Base-by-base conservation (phyloP, 1,139 yeast species). In the Zhuliangozyma parablackwelliae region DNA sequence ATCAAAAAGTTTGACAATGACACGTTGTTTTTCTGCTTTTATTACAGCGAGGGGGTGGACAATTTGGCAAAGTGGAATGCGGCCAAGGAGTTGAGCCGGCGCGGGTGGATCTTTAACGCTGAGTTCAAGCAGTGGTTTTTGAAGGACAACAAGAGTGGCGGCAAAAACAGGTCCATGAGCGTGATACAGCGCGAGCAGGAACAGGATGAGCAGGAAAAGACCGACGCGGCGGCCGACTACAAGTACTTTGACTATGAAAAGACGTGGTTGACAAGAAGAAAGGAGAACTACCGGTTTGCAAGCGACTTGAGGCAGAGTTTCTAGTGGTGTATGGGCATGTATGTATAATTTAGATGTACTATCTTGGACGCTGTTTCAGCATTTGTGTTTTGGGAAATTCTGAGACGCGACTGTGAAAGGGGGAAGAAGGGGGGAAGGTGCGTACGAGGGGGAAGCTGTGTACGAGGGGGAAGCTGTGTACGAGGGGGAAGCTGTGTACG, bases 81-180 rank as follows among this genome's bases (percentile, higher is more conserved):
- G 7, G 95, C 97, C 3, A 75, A 78, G 48, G 97, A 92, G 61
- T 71, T 92, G 44, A 73, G 79, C 41, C 72, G 71, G 45, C 76
- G 97, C 53, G 89, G 95, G 26, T 92, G 99, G 99, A 66, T 80
- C 36, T 94, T 82, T 65, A 89, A 90, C 60, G 78, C 73, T 41
- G 77, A 78, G 36, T 75, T 81, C 42, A 74, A 82, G 47, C 89
- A 89, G 41, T 94, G 99, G 98, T 88, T 84, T 43, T 49, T 64
- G 44, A 82, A 50, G 71, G 82, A 54, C 77, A 78, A 53, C 71
- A 58, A 49, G 50, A 33, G 26, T n/a, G 40, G 38, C 12, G 32
- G 30, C 10, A 53, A 53, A 48, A 48, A 73, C 48, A 80, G 82
- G 62, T 62, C 71, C 31, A 58, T 68, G 42, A 63, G 70, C 28